A percentile compares a stretch with the other conserved stretches of the same genome.
Conservation (phyloP, 1,284 basidiomycete genomes). For the Agaricales sp. region DNA sequence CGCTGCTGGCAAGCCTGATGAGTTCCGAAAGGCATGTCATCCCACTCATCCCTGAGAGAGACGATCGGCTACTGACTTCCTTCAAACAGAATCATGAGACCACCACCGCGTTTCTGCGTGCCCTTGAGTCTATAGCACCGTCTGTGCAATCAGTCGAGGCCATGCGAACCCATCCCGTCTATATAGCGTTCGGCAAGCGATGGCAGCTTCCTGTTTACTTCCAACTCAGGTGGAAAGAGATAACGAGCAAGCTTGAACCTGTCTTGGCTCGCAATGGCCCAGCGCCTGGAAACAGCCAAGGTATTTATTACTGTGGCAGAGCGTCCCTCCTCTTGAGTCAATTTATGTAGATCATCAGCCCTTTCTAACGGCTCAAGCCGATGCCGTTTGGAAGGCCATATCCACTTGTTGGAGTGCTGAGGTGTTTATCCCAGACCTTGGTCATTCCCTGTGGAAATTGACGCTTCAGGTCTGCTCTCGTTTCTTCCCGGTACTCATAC, state of each 20-base stretch:
- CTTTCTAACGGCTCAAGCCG: constrained; percentile 56
- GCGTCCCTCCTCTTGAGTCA: no score
- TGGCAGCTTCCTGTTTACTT: constrained; percentile 98
- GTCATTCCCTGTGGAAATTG: constrained; percentile 80
- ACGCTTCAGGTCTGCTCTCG: constrained; percentile 61
- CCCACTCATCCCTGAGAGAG: neutral
- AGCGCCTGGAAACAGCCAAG: constrained; percentile 28
- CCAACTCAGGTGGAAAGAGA: constrained; percentile 95
- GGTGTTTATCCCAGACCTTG: constrained; percentile 74
- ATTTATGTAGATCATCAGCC: constrained; percentile 13
- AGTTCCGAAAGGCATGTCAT: constrained; percentile 70
- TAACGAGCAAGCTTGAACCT: constrained; percentile 70
- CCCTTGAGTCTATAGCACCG: constrained; percentile 76
- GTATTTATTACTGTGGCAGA: no score
- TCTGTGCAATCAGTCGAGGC: constrained; percentile 57
- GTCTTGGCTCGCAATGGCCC: constrained; percentile 35
- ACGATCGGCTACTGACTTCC: constrained; percentile 7
- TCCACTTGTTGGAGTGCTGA: constrained; percentile 77
- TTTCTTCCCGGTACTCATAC: constrained; percentile 1
- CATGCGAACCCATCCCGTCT: constrained; percentile 67
- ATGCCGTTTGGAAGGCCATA: constrained; percentile 65
- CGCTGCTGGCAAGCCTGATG: constrained; percentile 81
- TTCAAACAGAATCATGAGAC: constrained; percentile 65
- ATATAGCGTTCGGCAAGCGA: constrained; percentile 65
- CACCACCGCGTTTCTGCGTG: constrained; percentile 77